phyloP scores from a whole-genome alignment of 2,329 filamentous ascomycete genomes.

The Cytospora piceicola region DNA sequence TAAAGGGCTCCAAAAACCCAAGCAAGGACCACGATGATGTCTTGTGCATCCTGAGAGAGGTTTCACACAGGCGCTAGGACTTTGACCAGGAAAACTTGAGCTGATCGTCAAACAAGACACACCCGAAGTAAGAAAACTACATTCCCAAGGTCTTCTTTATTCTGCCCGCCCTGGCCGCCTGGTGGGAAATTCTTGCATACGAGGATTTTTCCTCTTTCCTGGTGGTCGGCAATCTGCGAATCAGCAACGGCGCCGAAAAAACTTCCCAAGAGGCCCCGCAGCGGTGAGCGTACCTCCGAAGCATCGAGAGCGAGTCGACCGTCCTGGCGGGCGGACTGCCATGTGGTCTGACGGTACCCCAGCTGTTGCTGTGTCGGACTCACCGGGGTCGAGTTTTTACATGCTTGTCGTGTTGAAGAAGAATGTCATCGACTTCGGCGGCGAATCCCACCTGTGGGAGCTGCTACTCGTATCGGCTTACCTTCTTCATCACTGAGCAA shows the following conservation, averaged over 20 bases:
- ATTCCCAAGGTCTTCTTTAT: not conserved
- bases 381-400: not conserved
- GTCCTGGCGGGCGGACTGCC: not conserved
- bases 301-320: constrained; percentile 9
- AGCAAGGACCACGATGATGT: not conserved
- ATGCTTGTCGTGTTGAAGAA: not conserved
- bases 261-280: constrained; percentile 3
- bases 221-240: constrained; percentile 23
- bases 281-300: constrained; percentile 11
- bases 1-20: not conserved
- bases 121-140: not conserved
- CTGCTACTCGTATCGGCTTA: not conserved
- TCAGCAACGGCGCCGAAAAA: constrained; percentile 10
- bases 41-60: not conserved
- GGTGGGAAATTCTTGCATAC: constrained; percentile 8
- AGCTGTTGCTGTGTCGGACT: not conserved
- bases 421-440: not conserved
- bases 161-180: constrained; percentile 4
- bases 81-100: not conserved
- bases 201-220: constrained; percentile 3
- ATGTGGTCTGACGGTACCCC: not conserved
- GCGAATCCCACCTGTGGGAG: not conserved
- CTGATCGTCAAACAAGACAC: too few relatives aligned
- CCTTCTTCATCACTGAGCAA: not conserved
- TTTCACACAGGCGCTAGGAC: not conserved